Evolutionary conservation across 2,329 filamentous ascomycete genomes (phyloP).

Genomic region (Xylaria sp.): DNA sequence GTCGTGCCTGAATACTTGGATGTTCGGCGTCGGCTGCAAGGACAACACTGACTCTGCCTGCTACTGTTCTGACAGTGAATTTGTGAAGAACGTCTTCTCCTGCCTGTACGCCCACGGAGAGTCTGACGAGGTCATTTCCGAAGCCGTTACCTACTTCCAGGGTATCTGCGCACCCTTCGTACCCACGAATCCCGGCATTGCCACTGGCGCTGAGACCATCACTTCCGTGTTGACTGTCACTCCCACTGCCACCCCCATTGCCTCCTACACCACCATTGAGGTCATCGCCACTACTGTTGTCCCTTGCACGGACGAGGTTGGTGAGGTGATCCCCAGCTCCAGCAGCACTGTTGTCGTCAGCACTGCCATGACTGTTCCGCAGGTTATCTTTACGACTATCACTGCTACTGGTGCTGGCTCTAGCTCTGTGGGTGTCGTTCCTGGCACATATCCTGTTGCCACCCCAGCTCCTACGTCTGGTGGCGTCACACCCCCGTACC

Average conservation of each 20-base stretch:
- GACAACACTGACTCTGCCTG: constrained; percentile 83
- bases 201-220: constrained; percentile 72
- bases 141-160: constrained; percentile 83
- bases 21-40: constrained; percentile 73
- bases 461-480: constrained; percentile 40
- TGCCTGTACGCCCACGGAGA: constrained; percentile 81
- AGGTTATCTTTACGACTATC: constrained; percentile 46
- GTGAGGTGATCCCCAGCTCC: constrained; percentile 55
- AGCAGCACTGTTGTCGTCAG: constrained; percentile 54
- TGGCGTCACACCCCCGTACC: constrained; percentile 40
- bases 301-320: constrained; percentile 53
- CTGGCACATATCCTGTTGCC: constrained; percentile 44
- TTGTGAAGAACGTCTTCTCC: constrained; percentile 78
- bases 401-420: constrained; percentile 40
- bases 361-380: constrained; percentile 53
- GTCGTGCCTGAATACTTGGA: constrained; percentile 90
- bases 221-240: constrained; percentile 64
- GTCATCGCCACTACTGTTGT: constrained; percentile 58
- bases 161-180: constrained; percentile 85
- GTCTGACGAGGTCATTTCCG: constrained; percentile 67
- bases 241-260: constrained; percentile 49
- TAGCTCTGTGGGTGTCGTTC: constrained; percentile 49
- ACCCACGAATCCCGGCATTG: constrained; percentile 80
- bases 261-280: constrained; percentile 54
- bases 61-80: constrained; percentile 82